These are phyloP conservation scores for Sclerotinia nivalis DNA, from an alignment of 2,329 filamentous ascomycete genomes.

Conservation along the genomic window DNA sequence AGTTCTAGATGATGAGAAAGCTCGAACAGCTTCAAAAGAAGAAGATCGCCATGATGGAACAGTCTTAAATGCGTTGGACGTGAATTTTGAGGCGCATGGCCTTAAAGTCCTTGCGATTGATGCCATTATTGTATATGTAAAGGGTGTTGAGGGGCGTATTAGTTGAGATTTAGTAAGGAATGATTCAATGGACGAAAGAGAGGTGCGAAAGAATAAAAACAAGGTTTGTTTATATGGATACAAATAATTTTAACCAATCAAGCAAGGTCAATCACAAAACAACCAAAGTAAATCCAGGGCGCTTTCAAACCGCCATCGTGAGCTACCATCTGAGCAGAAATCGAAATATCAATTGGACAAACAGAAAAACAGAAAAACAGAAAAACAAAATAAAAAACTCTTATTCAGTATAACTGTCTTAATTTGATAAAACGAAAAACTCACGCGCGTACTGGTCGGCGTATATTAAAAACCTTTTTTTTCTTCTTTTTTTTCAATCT, in stretches of 20 bases:
- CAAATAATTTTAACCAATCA: background rate
- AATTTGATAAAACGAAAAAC: too few species aligned
- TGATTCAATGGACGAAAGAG: background rate
- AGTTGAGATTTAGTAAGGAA: slow-evolving; percentile 6
- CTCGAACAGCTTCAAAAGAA: slow-evolving; percentile 44
- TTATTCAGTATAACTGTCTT: background rate
- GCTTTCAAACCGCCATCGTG: background rate
- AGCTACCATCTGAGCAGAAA: background rate
- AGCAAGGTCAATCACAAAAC: background rate
- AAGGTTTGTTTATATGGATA: background rate
- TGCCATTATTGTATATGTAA: slow-evolving; percentile 49
- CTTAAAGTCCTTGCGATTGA: slow-evolving; percentile 56
- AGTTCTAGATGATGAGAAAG: slow-evolving; percentile 48
- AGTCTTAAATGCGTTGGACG: slow-evolving; percentile 28
- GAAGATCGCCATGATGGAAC: slow-evolving; percentile 33
- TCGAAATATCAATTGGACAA: background rate
- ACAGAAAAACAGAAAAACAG: background rate
- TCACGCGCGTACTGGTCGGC: background rate
- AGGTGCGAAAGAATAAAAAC: slow-evolving; percentile 8
- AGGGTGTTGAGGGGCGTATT: background rate
- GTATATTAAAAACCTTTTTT: background rate
- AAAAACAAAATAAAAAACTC: background rate
- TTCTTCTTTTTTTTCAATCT: background rate
- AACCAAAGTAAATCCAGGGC: background rate
- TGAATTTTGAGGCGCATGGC: slow-evolving; percentile 41